Conservation (phyloP, 1,284 basidiomycete species). For the Ceratorhiza oryzae-sativae region DNA sequence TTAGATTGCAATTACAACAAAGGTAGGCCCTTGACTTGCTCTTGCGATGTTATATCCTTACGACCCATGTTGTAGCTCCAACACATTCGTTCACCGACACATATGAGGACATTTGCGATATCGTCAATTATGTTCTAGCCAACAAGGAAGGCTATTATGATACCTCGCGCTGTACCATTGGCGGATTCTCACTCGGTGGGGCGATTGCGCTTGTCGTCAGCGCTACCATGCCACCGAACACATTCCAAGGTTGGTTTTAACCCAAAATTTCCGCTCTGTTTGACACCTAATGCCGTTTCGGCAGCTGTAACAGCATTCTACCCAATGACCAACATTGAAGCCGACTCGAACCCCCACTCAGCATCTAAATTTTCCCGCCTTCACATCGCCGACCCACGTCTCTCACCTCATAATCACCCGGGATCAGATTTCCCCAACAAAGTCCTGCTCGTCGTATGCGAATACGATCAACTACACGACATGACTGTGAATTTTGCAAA, state of each 20-base stretch:
- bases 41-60: background rate
- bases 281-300: background rate
- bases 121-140: constrained; percentile 1
- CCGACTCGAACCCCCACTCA: background rate
- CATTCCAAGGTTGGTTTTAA: constrained; percentile 7
- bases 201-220: constrained; percentile 18
- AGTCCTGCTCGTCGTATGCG: constrained; percentile 8
- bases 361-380: background rate
- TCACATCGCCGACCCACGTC: background rate
- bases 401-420: constrained; percentile 23
- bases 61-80: background rate
- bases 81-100: constrained; percentile 9
- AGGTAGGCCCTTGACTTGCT: background rate
- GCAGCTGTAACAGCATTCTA: constrained; percentile 33
- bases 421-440: constrained; percentile 11
- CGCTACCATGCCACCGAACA: constrained; percentile 14
- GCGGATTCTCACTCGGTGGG: constrained; percentile 28
- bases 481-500: constrained; percentile 1
- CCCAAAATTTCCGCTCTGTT: too few species aligned
- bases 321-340: constrained; percentile 17
- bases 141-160: constrained; percentile 12
- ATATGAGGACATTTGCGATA: constrained; percentile 12
- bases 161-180: background rate
- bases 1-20: background rate
- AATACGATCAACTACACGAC: constrained; percentile 10